A percentile compares a stretch with the other conserved stretches of the same genome.
Conservation (phyloP, 1,284 basidiomycete genomes). For the Neotropicomus parvogracilis region DNA sequence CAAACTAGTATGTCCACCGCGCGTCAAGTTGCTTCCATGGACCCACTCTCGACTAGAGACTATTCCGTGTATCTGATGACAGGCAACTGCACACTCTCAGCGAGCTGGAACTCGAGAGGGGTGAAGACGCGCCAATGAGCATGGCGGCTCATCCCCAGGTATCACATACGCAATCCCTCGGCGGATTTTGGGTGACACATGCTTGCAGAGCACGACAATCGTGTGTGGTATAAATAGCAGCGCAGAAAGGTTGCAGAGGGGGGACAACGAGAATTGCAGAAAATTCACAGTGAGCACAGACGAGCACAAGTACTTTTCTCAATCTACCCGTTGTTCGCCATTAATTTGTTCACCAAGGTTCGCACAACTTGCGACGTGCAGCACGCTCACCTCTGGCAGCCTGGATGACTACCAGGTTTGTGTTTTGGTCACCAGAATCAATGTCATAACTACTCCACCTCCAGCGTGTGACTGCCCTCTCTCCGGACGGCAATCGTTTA, state of each 20-base stretch:
- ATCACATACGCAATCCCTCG: slow-evolving; percentile 13
- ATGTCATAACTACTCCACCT: slow-evolving; percentile 7
- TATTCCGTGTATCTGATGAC: slow-evolving; percentile 66
- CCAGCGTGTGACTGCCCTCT: slow-evolving; percentile 77
- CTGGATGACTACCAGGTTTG: slow-evolving; percentile 80
- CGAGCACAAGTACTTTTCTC: slow-evolving; percentile 22
- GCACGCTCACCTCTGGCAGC: slow-evolving; percentile 59
- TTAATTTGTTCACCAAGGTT: slow-evolving; percentile 43
- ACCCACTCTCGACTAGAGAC: slow-evolving; percentile 44
- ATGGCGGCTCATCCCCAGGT: slow-evolving; percentile 72
- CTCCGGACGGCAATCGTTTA: slow-evolving; percentile 57
- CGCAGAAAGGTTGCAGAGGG: slow-evolving; percentile 55
- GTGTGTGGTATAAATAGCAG: slow-evolving; percentile 86
- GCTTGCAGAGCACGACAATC: slow-evolving; percentile 46
- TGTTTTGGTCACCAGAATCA: neutral
- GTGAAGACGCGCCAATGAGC: slow-evolving; percentile 93
- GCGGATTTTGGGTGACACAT: slow-evolving; percentile 5
- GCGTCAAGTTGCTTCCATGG: neutral
- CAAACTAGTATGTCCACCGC: slow-evolving; percentile 58
- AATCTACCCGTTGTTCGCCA: neutral
- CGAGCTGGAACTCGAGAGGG: slow-evolving; percentile 72
- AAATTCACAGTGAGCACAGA: slow-evolving; percentile 60
- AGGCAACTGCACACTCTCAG: slow-evolving; percentile 56
- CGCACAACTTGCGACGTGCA: slow-evolving; percentile 46
- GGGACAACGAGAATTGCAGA: slow-evolving; percentile 81